A percentile compares a stretch with the other conserved stretches of the same genome.
Evolutionary conservation across 2,329 filamentous ascomycete species (phyloP).

Genomic region (Cladosporium sp.): DNA sequence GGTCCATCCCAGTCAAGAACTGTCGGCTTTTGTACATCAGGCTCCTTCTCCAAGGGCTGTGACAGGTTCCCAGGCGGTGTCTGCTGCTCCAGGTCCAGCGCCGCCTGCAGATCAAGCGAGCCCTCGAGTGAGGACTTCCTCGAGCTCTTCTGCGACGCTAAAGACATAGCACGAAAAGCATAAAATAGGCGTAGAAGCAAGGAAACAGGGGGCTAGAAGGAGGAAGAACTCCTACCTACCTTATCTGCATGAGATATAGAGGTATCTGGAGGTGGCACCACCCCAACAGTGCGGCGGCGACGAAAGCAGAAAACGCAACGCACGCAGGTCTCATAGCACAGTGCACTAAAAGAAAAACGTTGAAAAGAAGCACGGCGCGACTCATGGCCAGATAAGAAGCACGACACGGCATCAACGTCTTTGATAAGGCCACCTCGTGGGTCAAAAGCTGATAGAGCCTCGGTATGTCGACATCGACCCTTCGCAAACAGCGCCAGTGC

Average conservation of each 20-base stretch:
- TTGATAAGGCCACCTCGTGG: neutral
- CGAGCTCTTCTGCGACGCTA: neutral
- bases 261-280: neutral
- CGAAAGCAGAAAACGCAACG: neutral
- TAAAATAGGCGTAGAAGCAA: neutral
- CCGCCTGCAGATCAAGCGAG: neutral
- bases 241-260: neutral
- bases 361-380: slow-evolving; percentile 4
- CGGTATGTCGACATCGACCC: neutral
- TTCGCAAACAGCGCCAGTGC: neutral
- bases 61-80: neutral
- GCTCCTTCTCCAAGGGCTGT: neutral
- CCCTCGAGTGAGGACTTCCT: neutral
- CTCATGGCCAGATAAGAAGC: neutral
- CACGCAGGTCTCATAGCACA: neutral
- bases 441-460: neutral
- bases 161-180: neutral
- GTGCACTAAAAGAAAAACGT: neutral
- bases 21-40: neutral
- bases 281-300: neutral
- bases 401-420: neutral
- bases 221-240: neutral
- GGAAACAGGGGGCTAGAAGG: neutral
- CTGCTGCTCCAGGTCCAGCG: neutral
- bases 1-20: slow-evolving; percentile 21